A percentile compares a stretch with the other conserved stretches of the same genome.
Evolutionary conservation across 1,284 basidiomycete genomes (phyloP).

Genomic region (Vanrija sp.): DNA sequence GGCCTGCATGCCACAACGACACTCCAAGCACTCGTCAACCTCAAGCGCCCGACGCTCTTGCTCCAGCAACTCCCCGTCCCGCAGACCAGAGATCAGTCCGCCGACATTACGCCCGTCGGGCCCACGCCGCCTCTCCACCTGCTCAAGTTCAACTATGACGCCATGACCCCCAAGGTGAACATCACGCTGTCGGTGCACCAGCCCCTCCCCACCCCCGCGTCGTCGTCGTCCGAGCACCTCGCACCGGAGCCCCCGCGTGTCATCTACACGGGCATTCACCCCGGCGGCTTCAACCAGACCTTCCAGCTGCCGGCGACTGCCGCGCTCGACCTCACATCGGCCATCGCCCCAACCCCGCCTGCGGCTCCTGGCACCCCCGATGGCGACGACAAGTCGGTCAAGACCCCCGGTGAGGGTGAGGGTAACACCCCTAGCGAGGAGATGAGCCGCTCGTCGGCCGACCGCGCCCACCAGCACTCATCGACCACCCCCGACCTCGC

Average conservation of each 20-base stretch:
- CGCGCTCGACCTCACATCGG: slow-evolving; percentile 39
- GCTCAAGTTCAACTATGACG: slow-evolving; percentile 83
- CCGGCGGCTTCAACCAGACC: slow-evolving; percentile 72
- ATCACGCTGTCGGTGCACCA: slow-evolving; percentile 66
- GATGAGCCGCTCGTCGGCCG: slow-evolving; percentile 22
- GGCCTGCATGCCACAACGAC: slow-evolving; percentile 77
- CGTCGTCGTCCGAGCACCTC: slow-evolving; percentile 47
- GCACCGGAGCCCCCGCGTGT: slow-evolving; percentile 50
- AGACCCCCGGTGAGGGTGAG: neutral
- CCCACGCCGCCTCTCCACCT: slow-evolving; percentile 56
- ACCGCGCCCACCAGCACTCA: slow-evolving; percentile 13
- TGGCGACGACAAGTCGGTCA: slow-evolving; percentile 8
- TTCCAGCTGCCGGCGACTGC: slow-evolving; percentile 66
- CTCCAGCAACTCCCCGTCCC: slow-evolving; percentile 56
- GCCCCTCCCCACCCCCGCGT: slow-evolving; percentile 55
- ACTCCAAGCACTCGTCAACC: slow-evolving; percentile 82
- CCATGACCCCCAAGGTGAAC: slow-evolving; percentile 73
- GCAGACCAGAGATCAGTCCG: slow-evolving; percentile 10
- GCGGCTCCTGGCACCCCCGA: slow-evolving; percentile 15
- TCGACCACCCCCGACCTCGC: slow-evolving; percentile 22
- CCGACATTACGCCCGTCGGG: slow-evolving; percentile 45
- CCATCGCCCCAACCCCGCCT: slow-evolving; percentile 29
- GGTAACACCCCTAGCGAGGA: slow-evolving; percentile 15
- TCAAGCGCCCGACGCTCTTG: slow-evolving; percentile 78
- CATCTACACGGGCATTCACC: slow-evolving; percentile 67